Conservation (phyloP, 495 filamentous ascomycete species). For the Penicillium simplicissimum region DNA sequence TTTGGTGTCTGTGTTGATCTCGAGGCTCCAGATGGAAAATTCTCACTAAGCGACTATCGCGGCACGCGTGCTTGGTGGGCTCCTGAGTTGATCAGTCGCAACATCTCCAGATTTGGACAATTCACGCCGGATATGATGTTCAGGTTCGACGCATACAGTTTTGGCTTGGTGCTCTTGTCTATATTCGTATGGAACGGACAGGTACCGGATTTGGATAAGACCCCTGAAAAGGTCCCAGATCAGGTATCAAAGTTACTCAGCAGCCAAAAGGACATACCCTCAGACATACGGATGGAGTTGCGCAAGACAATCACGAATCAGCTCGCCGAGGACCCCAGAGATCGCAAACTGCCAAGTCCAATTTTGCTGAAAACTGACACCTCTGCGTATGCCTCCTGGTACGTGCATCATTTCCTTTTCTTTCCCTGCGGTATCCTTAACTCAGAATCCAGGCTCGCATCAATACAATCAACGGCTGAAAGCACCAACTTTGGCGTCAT, state of each 20-base stretch:
- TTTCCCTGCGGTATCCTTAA: not conserved
- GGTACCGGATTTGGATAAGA: constrained; percentile 1
- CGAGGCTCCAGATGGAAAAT: constrained; percentile 15
- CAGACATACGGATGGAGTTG: constrained; percentile 10
- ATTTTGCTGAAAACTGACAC: constrained; percentile 16
- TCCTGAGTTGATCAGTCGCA: constrained; percentile 18
- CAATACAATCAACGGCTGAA: constrained; percentile 8
- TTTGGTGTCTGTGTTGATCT: constrained; percentile 31
- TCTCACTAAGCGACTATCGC: constrained; percentile 18
- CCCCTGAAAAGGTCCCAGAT: constrained; percentile 1
- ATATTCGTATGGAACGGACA: constrained; percentile 18
- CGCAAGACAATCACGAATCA: constrained; percentile 13
- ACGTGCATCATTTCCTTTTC: not conserved
- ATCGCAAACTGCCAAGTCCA: constrained; percentile 16
- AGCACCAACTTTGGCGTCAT: constrained; percentile 15
- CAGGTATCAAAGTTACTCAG: constrained; percentile 8
- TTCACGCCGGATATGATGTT: constrained; percentile 22
- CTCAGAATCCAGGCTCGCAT: constrained; percentile 4
- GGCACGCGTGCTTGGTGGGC: constrained; percentile 29
- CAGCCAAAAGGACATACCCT: constrained; percentile 10
- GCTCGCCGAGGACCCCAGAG: constrained; percentile 20
- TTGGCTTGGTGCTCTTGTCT: constrained; percentile 20
- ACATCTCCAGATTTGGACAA: constrained; percentile 9
- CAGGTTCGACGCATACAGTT: constrained; percentile 23
- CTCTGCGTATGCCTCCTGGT: constrained; percentile 23